Percentiles rank a stretch among this genome's conserved stretches.
Evolutionary conservation across 2,329 filamentous ascomycete genomes (phyloP).

Genomic region (Neonectria neomacrospora): DNA sequence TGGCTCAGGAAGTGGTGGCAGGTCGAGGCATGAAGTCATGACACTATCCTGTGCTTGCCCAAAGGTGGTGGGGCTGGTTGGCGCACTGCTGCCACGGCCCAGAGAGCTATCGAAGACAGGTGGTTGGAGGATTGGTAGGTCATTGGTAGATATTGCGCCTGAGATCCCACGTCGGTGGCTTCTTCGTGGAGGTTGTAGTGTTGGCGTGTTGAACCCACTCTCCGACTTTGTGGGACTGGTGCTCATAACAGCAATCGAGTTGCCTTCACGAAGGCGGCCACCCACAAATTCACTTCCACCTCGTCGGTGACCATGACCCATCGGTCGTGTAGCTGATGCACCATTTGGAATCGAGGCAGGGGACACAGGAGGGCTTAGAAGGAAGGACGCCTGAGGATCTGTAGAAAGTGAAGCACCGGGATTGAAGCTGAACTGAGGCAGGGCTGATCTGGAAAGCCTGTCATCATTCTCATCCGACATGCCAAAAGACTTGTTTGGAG

Average conservation of each 20-base stretch:
- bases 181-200: conserved; percentile 66
- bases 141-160: conserved; percentile 83
- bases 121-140: conserved; percentile 77
- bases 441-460: conserved; percentile 47
- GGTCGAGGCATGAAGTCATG: conserved; percentile 36
- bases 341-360: conserved; percentile 60
- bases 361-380: conserved; percentile 67
- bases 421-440: conserved; percentile 68
- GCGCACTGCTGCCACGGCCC: conserved; percentile 70
- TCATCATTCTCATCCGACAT: conserved; percentile 46
- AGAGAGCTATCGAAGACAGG: conserved; percentile 60
- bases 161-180: conserved; percentile 79
- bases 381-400: conserved; percentile 48
- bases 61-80: conserved; percentile 67
- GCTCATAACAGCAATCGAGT: conserved; percentile 70
- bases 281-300: conserved; percentile 90
- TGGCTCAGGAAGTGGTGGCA: conserved; percentile 17
- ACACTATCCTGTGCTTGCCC: conserved; percentile 39
- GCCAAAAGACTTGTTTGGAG: conserved; percentile 48
- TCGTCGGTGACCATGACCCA: conserved; percentile 79
- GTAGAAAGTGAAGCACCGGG: conserved; percentile 60
- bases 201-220: conserved; percentile 66
- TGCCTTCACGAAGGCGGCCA: conserved; percentile 70
- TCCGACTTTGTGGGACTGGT: conserved; percentile 76
- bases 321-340: conserved; percentile 67